These are phyloP conservation scores for Penicillium angulare DNA, from an alignment of 495 filamentous ascomycete genomes.

Conservation along the genomic window DNA sequence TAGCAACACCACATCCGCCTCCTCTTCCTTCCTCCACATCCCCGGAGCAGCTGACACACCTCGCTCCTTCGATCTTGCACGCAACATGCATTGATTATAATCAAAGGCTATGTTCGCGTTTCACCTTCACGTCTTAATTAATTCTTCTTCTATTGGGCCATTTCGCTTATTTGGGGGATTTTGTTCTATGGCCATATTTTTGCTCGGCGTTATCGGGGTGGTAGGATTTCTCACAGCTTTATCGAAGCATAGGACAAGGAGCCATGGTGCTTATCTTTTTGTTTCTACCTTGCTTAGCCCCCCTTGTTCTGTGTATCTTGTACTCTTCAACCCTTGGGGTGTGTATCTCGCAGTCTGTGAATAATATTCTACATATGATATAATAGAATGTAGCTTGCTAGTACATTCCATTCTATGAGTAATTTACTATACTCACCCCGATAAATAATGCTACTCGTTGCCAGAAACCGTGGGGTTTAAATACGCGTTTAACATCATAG, in stretches of 20 bases:
- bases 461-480: no score
- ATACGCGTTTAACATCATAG: no score
- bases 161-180: conserved; percentile 8
- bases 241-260: conserved; percentile 17
- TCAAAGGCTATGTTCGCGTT: background rate
- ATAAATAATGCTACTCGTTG: no score
- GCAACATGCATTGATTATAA: conserved; percentile 6
- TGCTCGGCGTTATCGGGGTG: conserved; percentile 1
- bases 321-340: conserved; percentile 3
- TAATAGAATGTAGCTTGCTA: background rate
- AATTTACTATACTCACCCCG: no score
- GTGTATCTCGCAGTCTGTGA: background rate
- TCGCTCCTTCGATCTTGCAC: conserved; percentile 18
- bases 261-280: conserved; percentile 5
- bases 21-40: conserved; percentile 33
- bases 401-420: no score
- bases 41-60: conserved; percentile 15
- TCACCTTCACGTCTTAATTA: background rate
- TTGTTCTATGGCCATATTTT: conserved; percentile 10
- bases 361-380: conserved; percentile 5
- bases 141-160: background rate
- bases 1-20: conserved; percentile 26
- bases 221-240: background rate
- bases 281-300: background rate
- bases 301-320: conserved; percentile 4